Evolutionary conservation across 208 protist genomes (phyloP), one percentile per base, ranked within the genome.

Genomic region (Trypanosoma cruzi): DNA sequence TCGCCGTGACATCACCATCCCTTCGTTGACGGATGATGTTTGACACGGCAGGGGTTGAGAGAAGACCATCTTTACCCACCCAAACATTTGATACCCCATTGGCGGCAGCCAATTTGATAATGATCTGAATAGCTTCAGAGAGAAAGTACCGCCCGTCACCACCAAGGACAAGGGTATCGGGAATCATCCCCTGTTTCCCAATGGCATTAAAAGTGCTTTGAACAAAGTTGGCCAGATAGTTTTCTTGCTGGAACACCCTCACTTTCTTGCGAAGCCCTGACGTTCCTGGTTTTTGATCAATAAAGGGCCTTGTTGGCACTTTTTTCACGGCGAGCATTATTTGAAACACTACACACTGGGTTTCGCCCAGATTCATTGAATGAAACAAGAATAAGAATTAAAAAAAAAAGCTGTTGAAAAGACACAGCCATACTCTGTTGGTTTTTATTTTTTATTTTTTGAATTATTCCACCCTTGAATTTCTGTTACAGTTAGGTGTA

Each of bases 151-250:
- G 88, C 16, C 98, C 98, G 80, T 99, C 98, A 68, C 98, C 98
- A 64, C 97, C 97, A 26, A 99, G 70, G 22, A 99, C 92, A 1
- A 99, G 69, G 0, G 90, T 89, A 10, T 81, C 71, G 14, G 86
- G 82, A 34, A 88, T 69, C 55, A 22, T 68, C 50, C 73, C 73
- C 42, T 84, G 53, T n/a, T 73, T 72, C 54, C 65, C 69, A 11
- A 99, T 68, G 18, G 92, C 84, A 60, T 98, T 93, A 73, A 99
- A 98, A 22, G 97, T 91, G 53, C 84, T 80, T 79, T 99, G 97
- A n/a, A 99, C 83, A 78, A 99, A 99, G 85, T 99, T 99, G 40
- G 96, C 92, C 3, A 98, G 77, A 84, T 99, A 99, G 78, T 98
- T 75, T 29, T 79, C 63, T 71, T 96, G 72, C 75, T 91, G 76